These are phyloP conservation scores for Pyrus bretschneideri DNA, from an alignment of 306 rosid genomes.

Conservation along the genomic window DNA sequence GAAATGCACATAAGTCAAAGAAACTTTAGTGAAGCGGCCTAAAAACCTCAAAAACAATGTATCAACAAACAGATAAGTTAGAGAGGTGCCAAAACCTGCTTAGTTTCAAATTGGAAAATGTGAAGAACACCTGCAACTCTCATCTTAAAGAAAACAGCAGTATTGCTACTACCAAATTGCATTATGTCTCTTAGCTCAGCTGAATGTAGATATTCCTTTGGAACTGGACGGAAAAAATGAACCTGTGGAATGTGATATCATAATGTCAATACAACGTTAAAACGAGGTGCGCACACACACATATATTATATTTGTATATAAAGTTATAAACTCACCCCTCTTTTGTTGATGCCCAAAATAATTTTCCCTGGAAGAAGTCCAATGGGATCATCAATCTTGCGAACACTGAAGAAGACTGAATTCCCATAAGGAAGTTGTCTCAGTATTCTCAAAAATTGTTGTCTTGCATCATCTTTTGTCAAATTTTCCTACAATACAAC, in stretches of 20 bases:
- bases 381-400: constrained; percentile 94
- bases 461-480: constrained; percentile 91
- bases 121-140: constrained; percentile 97
- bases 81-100: constrained; percentile 52
- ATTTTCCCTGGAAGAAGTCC: constrained; percentile 93
- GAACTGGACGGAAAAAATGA: constrained; percentile 94
- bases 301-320: neutral
- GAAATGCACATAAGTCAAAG: constrained; percentile 6
- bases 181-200: constrained; percentile 95
- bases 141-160: constrained; percentile 97
- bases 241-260: constrained; percentile 33
- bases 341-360: constrained; percentile 84
- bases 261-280: neutral
- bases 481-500: constrained; percentile 51
- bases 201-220: constrained; percentile 89
- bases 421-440: constrained; percentile 86
- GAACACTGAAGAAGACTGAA: constrained; percentile 84
- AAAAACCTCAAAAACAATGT: neutral
- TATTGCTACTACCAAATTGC: constrained; percentile 96
- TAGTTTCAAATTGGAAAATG: constrained; percentile 91
- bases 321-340: constrained; percentile 65
- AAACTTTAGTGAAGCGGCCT: neutral
- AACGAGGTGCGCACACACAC: neutral
- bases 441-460: constrained; percentile 75
- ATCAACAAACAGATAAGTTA: neutral